These are phyloP conservation scores for Nicotiana otophora DNA, from an alignment of 257 asterid genomes.

Conservation along the genomic window DNA sequence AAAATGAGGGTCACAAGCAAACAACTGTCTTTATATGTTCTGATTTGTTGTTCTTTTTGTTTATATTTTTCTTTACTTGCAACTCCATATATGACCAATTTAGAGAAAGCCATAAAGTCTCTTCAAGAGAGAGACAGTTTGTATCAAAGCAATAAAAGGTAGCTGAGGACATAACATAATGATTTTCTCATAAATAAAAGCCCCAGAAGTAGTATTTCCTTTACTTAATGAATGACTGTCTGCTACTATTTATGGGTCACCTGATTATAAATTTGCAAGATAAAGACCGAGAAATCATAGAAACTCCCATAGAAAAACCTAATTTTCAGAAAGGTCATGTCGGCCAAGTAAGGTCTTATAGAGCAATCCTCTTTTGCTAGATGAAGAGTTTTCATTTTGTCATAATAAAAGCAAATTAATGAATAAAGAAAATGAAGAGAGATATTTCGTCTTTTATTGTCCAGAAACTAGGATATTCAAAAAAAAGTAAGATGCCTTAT, in stretches of 20 bases:
- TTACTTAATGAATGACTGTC: not conserved
- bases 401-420: not conserved
- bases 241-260: not conserved
- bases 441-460: not conserved
- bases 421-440: not conserved
- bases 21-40: not conserved
- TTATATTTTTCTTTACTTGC: not conserved
- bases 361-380: not conserved
- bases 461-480: not conserved
- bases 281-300: not conserved
- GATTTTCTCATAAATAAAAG: not conserved
- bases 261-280: not conserved
- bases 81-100: not conserved
- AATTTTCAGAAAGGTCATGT: not conserved
- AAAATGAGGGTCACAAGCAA: not conserved
- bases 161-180: not conserved
- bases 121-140: not conserved
- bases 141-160: not conserved
- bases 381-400: not conserved
- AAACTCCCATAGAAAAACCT: not conserved
- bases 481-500: not conserved
- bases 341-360: not conserved
- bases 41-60: not conserved
- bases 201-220: not conserved
- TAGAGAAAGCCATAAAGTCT: not conserved